Evolutionary conservation across 1,139 yeast genomes (phyloP).

Genomic region (Blastobotrys elegans): DNA sequence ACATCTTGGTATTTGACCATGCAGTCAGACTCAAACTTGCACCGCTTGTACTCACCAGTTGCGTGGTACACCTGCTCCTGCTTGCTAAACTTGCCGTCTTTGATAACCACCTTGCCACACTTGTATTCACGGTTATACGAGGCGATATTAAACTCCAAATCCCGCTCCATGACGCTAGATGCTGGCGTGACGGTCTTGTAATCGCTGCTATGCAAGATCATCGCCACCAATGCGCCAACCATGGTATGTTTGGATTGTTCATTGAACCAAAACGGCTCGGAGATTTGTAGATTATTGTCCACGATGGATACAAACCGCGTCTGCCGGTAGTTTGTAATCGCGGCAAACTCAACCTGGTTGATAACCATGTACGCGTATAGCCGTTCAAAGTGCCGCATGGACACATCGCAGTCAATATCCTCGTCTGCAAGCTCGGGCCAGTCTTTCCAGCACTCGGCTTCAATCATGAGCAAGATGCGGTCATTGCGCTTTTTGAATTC

Average conservation of each 20-base stretch:
- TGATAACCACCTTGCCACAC: not conserved
- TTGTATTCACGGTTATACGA: constrained; percentile 5
- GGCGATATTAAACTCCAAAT: constrained; percentile 6
- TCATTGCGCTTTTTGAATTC: constrained; percentile 2
- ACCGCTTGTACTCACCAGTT: not conserved
- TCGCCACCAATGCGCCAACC: constrained; percentile 13
- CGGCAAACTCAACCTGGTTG: constrained; percentile 13
- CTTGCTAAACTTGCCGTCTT: not conserved
- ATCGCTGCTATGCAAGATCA: constrained; percentile 9
- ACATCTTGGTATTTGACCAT: constrained; percentile 9
- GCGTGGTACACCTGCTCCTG: not conserved
- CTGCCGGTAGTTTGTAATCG: constrained; percentile 10
- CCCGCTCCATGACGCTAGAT: constrained; percentile 4
- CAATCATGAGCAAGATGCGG: constrained; percentile 7
- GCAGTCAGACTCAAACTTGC: constrained; percentile 7
- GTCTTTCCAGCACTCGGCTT: constrained; percentile 11
- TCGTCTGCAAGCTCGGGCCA: constrained; percentile 9
- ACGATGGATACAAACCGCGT: constrained; percentile 11
- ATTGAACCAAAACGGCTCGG: constrained; percentile 10
- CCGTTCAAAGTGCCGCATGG: constrained; percentile 9
- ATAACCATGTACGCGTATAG: constrained; percentile 13
- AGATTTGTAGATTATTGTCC: constrained; percentile 5
- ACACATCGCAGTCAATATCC: constrained; percentile 1
- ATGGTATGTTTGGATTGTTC: constrained; percentile 13
- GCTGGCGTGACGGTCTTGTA: constrained; percentile 7